Conservation (phyloP, 768 basidiomycete species). For the Mrakia blollopis region DNA sequence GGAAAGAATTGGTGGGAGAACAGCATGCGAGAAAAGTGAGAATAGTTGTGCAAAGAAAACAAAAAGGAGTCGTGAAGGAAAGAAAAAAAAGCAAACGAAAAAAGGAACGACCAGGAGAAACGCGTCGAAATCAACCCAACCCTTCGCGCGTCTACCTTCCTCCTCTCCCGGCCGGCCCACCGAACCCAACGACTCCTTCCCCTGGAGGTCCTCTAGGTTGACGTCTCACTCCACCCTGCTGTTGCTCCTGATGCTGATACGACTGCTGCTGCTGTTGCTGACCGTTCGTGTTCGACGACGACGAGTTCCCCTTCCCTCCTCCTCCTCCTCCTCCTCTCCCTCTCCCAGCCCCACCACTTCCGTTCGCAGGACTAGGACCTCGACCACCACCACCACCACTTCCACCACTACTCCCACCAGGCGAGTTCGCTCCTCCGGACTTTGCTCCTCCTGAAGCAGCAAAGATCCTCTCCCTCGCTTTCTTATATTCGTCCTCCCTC, state of each 20-base stretch:
- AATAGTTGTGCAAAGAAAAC: no score
- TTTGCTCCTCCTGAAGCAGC: background rate
- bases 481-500: constrained; percentile 24
- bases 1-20: no score
- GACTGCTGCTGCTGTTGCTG: background rate
- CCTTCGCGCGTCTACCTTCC: background rate
- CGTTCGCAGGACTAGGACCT: background rate
- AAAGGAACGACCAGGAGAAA: background rate
- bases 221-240: background rate
- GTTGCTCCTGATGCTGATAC: background rate
- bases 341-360: background rate
- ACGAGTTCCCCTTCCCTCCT: background rate
- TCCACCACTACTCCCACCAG: background rate
- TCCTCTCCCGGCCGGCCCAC: background rate
- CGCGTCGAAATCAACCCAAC: background rate
- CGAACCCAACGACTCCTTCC: constrained; percentile 5
- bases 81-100: no score
- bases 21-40: no score
- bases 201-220: constrained; percentile 16
- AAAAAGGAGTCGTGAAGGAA: no score
- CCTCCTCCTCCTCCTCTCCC: no score
- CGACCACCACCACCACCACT: background rate
- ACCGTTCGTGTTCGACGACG: background rate
- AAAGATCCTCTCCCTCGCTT: constrained; percentile 25
- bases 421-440: background rate